Percentiles rank a stretch among this genome's conserved stretches.
Evolutionary conservation across 306 rosid species (phyloP).

Genomic region (Trifolium dubium): DNA sequence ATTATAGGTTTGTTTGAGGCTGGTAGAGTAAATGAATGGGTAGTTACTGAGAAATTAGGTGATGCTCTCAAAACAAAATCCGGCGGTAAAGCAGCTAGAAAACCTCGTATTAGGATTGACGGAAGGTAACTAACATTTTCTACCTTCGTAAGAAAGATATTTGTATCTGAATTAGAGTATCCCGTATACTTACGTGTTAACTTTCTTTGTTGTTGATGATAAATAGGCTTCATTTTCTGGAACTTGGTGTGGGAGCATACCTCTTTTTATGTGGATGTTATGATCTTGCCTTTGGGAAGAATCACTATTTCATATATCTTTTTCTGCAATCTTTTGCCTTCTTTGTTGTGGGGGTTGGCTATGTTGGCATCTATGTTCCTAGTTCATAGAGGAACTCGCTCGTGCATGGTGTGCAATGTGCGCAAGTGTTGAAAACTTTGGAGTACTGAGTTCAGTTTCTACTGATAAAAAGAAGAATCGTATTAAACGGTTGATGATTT

Average conservation of each 20-base stretch:
- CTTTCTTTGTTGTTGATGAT: slow-evolving; percentile 38
- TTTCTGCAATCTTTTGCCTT: slow-evolving; percentile 86
- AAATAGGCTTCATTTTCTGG: slow-evolving; percentile 73
- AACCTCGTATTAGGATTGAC: slow-evolving; percentile 55
- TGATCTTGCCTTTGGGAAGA: slow-evolving; percentile 75
- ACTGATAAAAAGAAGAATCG: not conserved
- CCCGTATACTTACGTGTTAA: not conserved
- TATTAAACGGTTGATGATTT: not conserved
- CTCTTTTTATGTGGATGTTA: slow-evolving; percentile 85
- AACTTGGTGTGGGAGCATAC: slow-evolving; percentile 75
- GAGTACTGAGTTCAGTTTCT: not conserved
- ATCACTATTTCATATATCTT: slow-evolving; percentile 76
- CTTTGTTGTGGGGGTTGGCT: slow-evolving; percentile 87
- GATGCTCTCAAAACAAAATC: slow-evolving; percentile 77
- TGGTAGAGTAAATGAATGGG: slow-evolving; percentile 91
- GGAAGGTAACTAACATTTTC: slow-evolving; percentile 62
- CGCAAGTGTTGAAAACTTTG: not conserved
- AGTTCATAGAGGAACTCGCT: slow-evolving; percentile 49
- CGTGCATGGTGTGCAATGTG: not conserved
- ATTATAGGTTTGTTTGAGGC: slow-evolving; percentile 81
- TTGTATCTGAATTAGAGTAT: not conserved
- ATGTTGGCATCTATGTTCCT: slow-evolving; percentile 78
- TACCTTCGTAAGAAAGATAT: not conserved
- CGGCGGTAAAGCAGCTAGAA: slow-evolving; percentile 61
- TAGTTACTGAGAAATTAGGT: slow-evolving; percentile 93